Conservation (phyloP, 169 alveolate species). For the Hepatocystis sp. region DNA sequence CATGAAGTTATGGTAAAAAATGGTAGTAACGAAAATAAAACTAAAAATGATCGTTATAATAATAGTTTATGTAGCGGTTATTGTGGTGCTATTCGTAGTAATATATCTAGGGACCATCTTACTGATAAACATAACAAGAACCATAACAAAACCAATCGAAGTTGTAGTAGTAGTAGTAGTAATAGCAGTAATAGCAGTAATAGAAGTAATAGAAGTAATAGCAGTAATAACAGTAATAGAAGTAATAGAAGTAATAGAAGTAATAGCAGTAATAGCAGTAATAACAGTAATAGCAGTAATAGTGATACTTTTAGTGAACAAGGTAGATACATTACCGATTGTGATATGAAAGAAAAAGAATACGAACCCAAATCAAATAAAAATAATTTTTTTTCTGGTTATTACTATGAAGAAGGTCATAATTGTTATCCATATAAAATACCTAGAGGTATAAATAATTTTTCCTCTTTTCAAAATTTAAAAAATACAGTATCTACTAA, state of each 20-base stretch:
- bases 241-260: background rate
- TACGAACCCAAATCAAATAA: constrained; percentile 9
- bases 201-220: too few relatives aligned
- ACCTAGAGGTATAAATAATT: constrained; percentile 35
- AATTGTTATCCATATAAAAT: constrained; percentile 34
- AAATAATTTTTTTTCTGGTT: constrained; percentile 27
- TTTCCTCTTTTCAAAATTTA: constrained; percentile 11
- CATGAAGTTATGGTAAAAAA: too few relatives aligned
- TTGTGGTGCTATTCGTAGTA: too few relatives aligned
- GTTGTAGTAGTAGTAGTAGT: too few relatives aligned
- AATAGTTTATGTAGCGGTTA: too few relatives aligned
- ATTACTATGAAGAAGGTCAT: constrained; percentile 71
- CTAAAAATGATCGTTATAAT: too few relatives aligned
- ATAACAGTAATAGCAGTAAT: too few relatives aligned
- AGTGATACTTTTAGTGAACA: background rate
- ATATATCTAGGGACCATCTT: too few relatives aligned
- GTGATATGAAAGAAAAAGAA: background rate
- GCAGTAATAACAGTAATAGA: background rate
- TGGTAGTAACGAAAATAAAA: too few relatives aligned
- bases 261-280: background rate
- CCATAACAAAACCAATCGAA: too few relatives aligned
- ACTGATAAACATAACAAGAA: too few relatives aligned
- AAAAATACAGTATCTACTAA: background rate
- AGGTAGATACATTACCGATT: background rate
- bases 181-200: too few relatives aligned